Evolutionary conservation across 176 grass and related monocot genomes (phyloP).

Genomic region (Pontederia paniculata): DNA sequence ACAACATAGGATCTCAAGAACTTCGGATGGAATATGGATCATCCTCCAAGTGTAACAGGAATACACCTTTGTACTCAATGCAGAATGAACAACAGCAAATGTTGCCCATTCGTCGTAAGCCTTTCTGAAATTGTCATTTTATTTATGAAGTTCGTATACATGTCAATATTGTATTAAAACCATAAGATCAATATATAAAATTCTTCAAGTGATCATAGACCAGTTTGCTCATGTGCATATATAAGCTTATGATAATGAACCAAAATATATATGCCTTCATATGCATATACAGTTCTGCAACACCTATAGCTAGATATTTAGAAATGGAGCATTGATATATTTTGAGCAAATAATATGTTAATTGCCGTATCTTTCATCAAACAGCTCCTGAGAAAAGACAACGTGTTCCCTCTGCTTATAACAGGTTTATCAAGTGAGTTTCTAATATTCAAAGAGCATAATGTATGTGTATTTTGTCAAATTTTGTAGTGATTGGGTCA

Average conservation of each 20-base stretch:
- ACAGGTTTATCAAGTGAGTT: conserved; percentile 18
- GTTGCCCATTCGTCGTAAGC: conserved; percentile 30
- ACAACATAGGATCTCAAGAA: conserved; percentile 23
- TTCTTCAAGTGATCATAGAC: too few species aligned
- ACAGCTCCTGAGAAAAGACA: conserved; percentile 15
- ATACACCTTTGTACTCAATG: conserved; percentile 21
- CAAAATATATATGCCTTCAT: too few species aligned
- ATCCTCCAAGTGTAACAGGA: conserved; percentile 27
- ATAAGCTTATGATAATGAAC: too few species aligned
- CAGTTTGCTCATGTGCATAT: too few species aligned
- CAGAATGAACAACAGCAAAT: conserved; percentile 23
- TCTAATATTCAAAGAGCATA: background rate
- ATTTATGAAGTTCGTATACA: too few species aligned
- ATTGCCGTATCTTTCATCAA: background rate
- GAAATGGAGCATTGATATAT: background rate
- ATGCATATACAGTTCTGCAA: too few species aligned
- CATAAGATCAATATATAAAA: too few species aligned
- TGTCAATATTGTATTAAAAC: too few species aligned
- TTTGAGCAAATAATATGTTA: background rate
- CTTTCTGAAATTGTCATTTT: background rate
- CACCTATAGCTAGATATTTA: too few species aligned
- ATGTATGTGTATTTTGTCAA: background rate
- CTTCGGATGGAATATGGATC: conserved; percentile 25
- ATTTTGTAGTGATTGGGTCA: background rate
- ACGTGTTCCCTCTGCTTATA: conserved; percentile 15